Evolutionary conservation across 2,329 filamentous ascomycete genomes (phyloP), one percentile per base, ranked within the genome.

Genomic region (Claviceps sorghi): DNA sequence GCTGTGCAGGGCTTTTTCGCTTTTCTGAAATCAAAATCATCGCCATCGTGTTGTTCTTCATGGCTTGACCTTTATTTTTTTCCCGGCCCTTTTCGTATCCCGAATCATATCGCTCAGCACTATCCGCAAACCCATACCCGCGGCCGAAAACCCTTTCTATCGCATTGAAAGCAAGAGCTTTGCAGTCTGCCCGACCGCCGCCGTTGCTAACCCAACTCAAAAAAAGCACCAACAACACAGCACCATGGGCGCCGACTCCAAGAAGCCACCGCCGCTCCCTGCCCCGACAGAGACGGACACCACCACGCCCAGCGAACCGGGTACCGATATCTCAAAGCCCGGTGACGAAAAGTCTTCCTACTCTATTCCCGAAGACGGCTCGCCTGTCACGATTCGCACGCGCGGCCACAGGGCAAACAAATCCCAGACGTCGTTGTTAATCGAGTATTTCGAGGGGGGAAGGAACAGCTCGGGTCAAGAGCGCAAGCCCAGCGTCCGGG

Each of bases 391-490:
- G 55, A 94, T 98, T 66, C 83, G 84, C 64, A 95, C 91, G 45
- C 80, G 78, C 55, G 76, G 79, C 61, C 76, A 79, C 64, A 72
- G 70, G 58, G 62, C 73, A 56, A 77, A 72, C 63, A 70, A 79
- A 60, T 95, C 88, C 46, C 89, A 95, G 71, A 95, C 90, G 40
- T 94, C 88, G 53, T 76, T 96, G 58, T 75, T 96, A 61, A 96
- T 96, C 62, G 90, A 96, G 70, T 95, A 95, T 69, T 96, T 94
- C 63, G 90, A 95, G 70, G 86, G 82, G 59, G 81, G 83, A 57
- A 90, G 87, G 52, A 69, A 75, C 53, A 72, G 74, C 57, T 65
- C 69, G 43, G 75, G 74, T 60, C 74, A 74, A 60, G 78, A 81
- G 60, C 83, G 85, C 60, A 83, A 86, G 60, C 89, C 90, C 13